Evolutionary conservation across 1,139 yeast genomes (phyloP).

Genomic region (Yamadazyma dendronema): DNA sequence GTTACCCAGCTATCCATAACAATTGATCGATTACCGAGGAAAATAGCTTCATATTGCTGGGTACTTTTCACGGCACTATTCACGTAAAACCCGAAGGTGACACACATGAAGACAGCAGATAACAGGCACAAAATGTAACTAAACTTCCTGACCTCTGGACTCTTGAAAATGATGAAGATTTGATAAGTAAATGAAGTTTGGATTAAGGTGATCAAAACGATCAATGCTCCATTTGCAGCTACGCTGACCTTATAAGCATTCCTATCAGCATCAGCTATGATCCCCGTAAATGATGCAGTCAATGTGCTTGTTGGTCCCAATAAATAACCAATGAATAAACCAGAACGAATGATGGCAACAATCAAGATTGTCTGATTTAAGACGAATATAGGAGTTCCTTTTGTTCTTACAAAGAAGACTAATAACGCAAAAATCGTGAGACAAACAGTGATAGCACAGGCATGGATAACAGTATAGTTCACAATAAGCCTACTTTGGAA

Average conservation of each 20-base stretch:
- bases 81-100: slow-evolving; percentile 55
- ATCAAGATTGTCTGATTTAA: slow-evolving; percentile 62
- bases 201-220: slow-evolving; percentile 56
- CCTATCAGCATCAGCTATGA: slow-evolving; percentile 22
- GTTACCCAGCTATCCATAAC: slow-evolving; percentile 26
- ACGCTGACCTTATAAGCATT: slow-evolving; percentile 40
- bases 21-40: slow-evolving; percentile 9
- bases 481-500: slow-evolving; percentile 9
- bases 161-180: slow-evolving; percentile 61
- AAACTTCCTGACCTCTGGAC: slow-evolving; percentile 42
- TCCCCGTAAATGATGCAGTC: slow-evolving; percentile 51
- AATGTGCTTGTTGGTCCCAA: slow-evolving; percentile 51
- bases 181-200: slow-evolving; percentile 71
- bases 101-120: slow-evolving; percentile 43
- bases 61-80: slow-evolving; percentile 24
- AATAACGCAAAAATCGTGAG: slow-evolving; percentile 22
- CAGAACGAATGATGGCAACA: slow-evolving; percentile 55
- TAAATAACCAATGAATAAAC: slow-evolving; percentile 53
- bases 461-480: slow-evolving; percentile 18
- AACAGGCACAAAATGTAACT: slow-evolving; percentile 40
- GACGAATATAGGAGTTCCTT: slow-evolving; percentile 64
- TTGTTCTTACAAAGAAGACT: slow-evolving; percentile 44
- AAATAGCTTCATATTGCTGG: slow-evolving; percentile 15
- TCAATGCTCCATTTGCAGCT: slow-evolving; percentile 59
- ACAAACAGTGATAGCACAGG: slow-evolving; percentile 30